Evolutionary conservation across 1,284 basidiomycete species (phyloP).

Genomic region (Amylostereum areolatum): DNA sequence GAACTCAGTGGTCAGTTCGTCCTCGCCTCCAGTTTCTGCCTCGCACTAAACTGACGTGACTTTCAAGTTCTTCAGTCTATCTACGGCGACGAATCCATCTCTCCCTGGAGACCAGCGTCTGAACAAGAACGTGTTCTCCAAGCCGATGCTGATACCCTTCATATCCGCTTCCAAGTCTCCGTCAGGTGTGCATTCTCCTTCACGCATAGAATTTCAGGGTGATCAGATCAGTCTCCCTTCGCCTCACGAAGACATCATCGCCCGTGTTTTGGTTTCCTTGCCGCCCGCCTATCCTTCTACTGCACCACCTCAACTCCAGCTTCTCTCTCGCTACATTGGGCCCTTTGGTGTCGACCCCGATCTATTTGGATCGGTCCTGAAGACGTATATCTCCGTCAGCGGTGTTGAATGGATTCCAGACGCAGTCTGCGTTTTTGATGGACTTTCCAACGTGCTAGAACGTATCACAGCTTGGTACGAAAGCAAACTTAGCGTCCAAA

Average conservation of each 20-base stretch:
- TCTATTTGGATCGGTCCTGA: slow-evolving; percentile 73
- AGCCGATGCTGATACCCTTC: neutral
- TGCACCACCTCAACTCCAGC: slow-evolving; percentile 76
- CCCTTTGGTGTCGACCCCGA: slow-evolving; percentile 65
- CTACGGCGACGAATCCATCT: slow-evolving; percentile 67
- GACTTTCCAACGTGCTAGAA: slow-evolving; percentile 73
- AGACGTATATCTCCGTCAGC: slow-evolving; percentile 74
- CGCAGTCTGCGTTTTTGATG: slow-evolving; percentile 83
- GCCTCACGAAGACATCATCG: slow-evolving; percentile 50
- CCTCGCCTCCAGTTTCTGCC: slow-evolving; percentile 5
- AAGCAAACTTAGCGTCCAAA: slow-evolving; percentile 50
- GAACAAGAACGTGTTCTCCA: slow-evolving; percentile 17
- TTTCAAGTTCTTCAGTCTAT: slow-evolving; percentile 73
- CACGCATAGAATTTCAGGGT: slow-evolving; percentile 16
- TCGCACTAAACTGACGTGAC: slow-evolving; percentile 9
- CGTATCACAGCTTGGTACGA: slow-evolving; percentile 68
- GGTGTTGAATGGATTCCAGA: slow-evolving; percentile 74
- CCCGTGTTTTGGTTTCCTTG: slow-evolving; percentile 71
- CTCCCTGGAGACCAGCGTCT: slow-evolving; percentile 41
- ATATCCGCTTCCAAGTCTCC: slow-evolving; percentile 60
- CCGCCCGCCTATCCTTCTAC: slow-evolving; percentile 66
- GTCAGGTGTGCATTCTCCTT: slow-evolving; percentile 33
- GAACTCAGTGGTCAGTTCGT: slow-evolving; percentile 58
- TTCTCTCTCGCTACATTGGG: slow-evolving; percentile 83
- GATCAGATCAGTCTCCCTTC: slow-evolving; percentile 40